These are phyloP conservation scores for Syzygium oleosum DNA, from an alignment of 345 rosid species.

Conservation along the genomic window DNA sequence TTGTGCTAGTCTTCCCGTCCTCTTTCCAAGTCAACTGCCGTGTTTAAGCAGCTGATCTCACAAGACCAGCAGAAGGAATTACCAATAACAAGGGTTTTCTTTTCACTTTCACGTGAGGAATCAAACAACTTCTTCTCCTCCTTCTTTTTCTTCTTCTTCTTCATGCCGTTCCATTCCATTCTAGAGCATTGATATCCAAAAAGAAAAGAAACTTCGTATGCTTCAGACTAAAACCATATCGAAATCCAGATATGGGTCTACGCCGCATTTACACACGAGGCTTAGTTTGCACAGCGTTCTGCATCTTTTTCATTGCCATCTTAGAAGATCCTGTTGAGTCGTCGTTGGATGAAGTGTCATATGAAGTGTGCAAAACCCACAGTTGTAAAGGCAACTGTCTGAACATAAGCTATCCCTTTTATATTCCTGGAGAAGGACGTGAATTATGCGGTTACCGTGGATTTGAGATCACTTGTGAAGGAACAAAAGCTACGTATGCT, in stretches of 20 bases:
- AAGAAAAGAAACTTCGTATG: neutral
- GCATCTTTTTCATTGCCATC: neutral
- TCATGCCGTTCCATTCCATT: neutral
- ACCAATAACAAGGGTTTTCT: neutral
- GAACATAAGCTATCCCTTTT: neutral
- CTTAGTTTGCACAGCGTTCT: neutral
- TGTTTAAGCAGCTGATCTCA: neutral
- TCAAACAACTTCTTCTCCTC: neutral
- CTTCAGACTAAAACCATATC: neutral
- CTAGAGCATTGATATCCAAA: neutral
- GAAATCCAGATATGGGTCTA: neutral
- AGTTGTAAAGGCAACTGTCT: neutral
- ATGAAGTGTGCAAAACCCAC: neutral
- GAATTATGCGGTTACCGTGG: neutral
- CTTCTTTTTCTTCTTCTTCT: neutral
- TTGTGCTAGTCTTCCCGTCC: neutral
- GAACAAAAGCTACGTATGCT: neutral
- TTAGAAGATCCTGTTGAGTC: neutral
- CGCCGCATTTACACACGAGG: neutral
- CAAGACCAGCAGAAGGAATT: neutral
- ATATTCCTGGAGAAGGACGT: neutral
- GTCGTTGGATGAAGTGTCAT: neutral
- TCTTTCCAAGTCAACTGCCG: neutral
- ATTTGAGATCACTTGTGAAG: neutral
- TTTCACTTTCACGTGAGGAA: neutral